Evolutionary conservation across 2,329 filamentous ascomycete species (phyloP).

Genomic region (Ophiosphaerella korrae): DNA sequence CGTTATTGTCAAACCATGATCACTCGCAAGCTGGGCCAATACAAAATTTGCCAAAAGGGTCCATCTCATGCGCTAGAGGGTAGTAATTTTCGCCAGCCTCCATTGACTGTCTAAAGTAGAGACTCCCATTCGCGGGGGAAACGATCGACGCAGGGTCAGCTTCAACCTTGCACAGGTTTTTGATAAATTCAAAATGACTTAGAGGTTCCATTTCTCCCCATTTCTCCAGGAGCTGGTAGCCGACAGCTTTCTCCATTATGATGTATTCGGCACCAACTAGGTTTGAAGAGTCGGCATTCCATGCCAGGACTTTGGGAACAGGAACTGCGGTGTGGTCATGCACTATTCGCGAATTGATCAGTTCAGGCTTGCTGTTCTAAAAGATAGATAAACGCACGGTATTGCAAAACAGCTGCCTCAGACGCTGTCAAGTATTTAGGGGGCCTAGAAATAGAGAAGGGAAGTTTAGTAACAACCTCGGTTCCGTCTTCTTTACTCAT

Average conservation of each 20-base stretch:
- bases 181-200: constrained; percentile 30
- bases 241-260: constrained; percentile 40
- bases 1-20: too few species aligned
- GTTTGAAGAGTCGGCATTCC: constrained; percentile 31
- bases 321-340: constrained; percentile 25
- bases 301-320: constrained; percentile 35
- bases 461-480: constrained; percentile 23
- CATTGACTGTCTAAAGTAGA: constrained; percentile 36
- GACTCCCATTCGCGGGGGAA: constrained; percentile 36
- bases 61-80: constrained; percentile 6
- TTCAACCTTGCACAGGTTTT: constrained; percentile 31
- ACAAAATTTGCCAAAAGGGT: constrained; percentile 18
- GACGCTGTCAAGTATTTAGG: constrained; percentile 41
- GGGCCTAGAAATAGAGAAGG: constrained; percentile 38
- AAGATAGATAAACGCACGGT: constrained; percentile 18
- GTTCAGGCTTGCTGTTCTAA: neutral
- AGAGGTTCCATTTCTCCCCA: constrained; percentile 35
- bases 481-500: constrained; percentile 24
- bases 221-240: constrained; percentile 29
- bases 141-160: constrained; percentile 24
- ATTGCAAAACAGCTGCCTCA: constrained; percentile 44
- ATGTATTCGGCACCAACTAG: constrained; percentile 44
- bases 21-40: constrained; percentile 14
- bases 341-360: constrained; percentile 9
- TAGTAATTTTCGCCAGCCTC: constrained; percentile 4